These are phyloP conservation scores for Corynespora cassiicola DNA, from an alignment of 2,329 filamentous ascomycete genomes.

Conservation along the genomic window DNA sequence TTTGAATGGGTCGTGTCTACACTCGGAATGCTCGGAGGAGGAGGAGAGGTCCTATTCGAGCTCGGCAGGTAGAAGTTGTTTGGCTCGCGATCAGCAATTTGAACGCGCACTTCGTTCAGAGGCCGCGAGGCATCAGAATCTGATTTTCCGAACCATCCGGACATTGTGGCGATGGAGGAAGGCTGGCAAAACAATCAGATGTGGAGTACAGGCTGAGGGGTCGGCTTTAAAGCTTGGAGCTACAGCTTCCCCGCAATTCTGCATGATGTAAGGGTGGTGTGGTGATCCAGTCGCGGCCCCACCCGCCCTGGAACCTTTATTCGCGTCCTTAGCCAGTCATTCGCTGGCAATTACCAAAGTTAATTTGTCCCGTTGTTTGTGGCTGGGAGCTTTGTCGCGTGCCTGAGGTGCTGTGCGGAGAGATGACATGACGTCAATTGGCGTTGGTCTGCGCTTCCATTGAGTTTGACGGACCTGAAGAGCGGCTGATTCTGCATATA, in stretches of 20 bases:
- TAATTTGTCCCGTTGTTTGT: no score
- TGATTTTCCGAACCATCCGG: slow-evolving; percentile 35
- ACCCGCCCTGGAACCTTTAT: no score
- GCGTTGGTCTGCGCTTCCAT: no score
- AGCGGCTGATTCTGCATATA: no score
- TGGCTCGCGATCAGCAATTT: slow-evolving; percentile 37
- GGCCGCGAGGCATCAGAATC: slow-evolving; percentile 23
- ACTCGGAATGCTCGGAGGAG: slow-evolving; percentile 10
- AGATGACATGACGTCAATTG: no score
- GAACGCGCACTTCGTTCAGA: slow-evolving; percentile 39
- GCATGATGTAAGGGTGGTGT: slow-evolving; percentile 11
- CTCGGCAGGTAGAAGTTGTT: slow-evolving; percentile 41
- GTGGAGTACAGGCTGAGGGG: slow-evolving; percentile 3
- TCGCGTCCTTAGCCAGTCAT: no score
- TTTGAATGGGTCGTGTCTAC: slow-evolving; percentile 41
- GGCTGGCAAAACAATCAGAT: slow-evolving; percentile 6
- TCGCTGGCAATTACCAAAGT: no score
- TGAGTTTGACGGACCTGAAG: no score
- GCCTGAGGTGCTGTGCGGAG: no score
- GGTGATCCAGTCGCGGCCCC: no score
- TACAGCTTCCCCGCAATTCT: slow-evolving; percentile 29
- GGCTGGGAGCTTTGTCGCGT: no score
- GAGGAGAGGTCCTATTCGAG: slow-evolving; percentile 23
- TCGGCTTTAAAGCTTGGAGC: slow-evolving; percentile 20
- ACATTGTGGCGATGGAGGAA: slow-evolving; percentile 24